Conservation (phyloP, 2,329 filamentous ascomycete genomes). For the Xylariaceae sp. region DNA sequence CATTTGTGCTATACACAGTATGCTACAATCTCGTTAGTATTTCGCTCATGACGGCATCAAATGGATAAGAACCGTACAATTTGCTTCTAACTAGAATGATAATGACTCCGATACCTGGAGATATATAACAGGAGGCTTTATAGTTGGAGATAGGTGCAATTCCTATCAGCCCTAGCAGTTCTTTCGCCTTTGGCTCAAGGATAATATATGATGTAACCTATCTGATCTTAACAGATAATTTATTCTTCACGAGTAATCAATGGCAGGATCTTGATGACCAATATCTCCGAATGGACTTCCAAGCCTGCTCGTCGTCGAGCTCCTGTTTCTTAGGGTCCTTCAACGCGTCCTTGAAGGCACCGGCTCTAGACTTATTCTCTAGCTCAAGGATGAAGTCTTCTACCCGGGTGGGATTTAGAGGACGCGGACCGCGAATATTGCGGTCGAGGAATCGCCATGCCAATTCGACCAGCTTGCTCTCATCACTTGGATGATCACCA, state of each 20-base stretch:
- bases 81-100: too few species aligned
- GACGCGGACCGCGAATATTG: conserved; percentile 25
- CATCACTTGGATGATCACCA: conserved; percentile 21
- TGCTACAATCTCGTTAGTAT: too few species aligned
- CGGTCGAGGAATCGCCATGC: conserved; percentile 36
- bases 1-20: too few species aligned
- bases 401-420: conserved; percentile 11
- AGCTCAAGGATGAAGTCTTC: conserved; percentile 28
- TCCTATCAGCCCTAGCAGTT: too few species aligned
- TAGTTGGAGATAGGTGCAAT: too few species aligned
- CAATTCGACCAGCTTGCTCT: conserved; percentile 30
- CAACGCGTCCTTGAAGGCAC: conserved; percentile 20
- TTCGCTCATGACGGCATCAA: too few species aligned
- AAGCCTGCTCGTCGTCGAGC: conserved; percentile 26
- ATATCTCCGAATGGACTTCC: conserved; percentile 21
- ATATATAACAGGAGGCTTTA: too few species aligned
- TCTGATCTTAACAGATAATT: too few species aligned
- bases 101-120: too few species aligned
- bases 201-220: too few species aligned
- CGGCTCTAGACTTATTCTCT: conserved; percentile 16
- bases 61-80: too few species aligned
- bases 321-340: conserved; percentile 24
- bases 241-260: not conserved
- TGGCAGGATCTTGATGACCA: conserved; percentile 25
- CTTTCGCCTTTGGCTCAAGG: too few species aligned